Base-by-base conservation (phyloP, 768 basidiomycete species). In the Trametes cinnabarina region DNA sequence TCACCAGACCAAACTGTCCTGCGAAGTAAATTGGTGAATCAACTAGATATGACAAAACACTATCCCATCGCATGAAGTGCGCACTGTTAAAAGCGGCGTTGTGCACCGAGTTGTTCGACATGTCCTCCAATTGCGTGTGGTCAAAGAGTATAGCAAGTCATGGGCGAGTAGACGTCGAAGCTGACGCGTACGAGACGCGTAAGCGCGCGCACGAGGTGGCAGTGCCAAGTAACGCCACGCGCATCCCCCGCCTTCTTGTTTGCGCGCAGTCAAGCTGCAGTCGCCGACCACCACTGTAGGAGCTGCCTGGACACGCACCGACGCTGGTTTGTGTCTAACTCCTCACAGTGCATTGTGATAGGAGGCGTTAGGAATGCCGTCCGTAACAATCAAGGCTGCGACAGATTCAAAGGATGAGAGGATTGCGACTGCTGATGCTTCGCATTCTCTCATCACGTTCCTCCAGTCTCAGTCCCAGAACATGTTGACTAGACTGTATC, bases 401-500 rank as follows among this genome's bases (percentile, higher is more conserved):
- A 23, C 43, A 19, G 44, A 60, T 34, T 42, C 43, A 17, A 60
- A 60, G 35, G 53, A 35, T 50, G 58, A 40, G 32, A 35, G 12
- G 23, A 22, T 14, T 11, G 26, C 28, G 15, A 44, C 47, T 23
- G 58, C 55, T 14, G 56, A 61, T 25, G 57, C 22, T 26, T 78
- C 84, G n/a, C 88, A 92, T 67, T 77, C 85, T 2, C 72, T 93
- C 19, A 75, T 93, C 23, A 85, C 89, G 0, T 94, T 94, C 73
- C 77, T 96, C 25, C 86, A 90, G 58, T 81, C 84, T 0, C 90
- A 94, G 66, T 87, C 90, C 0, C 88, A 91, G 69, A 85, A 79
- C 57, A 85, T 87, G 11, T 72, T 95, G 49, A 85, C 83, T 19
- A 82, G 92, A 23, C 76, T 97, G 48, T 97, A 94, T 68, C 84